phyloP scores from a whole-genome alignment of 1,139 yeast species.

The Pichia sorboxylosa region DNA sequence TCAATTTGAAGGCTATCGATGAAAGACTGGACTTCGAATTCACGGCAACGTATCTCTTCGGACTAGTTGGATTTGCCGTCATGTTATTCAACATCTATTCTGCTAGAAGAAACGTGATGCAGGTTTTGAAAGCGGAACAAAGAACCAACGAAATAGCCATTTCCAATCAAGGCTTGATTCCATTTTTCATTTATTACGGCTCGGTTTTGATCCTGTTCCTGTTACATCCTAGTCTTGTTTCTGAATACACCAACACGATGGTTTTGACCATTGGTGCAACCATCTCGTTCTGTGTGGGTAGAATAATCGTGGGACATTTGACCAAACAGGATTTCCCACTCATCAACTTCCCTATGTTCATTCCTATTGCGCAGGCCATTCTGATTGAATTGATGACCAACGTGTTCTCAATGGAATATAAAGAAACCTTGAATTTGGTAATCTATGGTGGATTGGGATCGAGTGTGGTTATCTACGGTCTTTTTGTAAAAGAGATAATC shows the following conservation, averaged over 20 bases:
- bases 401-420: constrained; percentile 30
- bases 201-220: constrained; percentile 35
- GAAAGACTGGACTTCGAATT: constrained; percentile 15
- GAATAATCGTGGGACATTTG: constrained; percentile 80
- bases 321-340: constrained; percentile 70
- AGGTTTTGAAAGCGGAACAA: constrained; percentile 32
- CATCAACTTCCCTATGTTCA: constrained; percentile 54
- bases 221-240: constrained; percentile 26
- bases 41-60: constrained; percentile 26
- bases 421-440: constrained; percentile 33
- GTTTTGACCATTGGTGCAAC: constrained; percentile 61
- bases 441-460: constrained; percentile 70
- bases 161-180: constrained; percentile 58
- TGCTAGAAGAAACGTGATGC: constrained; percentile 61
- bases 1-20: constrained; percentile 25
- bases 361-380: constrained; percentile 49
- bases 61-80: constrained; percentile 39
- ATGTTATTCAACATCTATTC: constrained; percentile 60
- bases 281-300: constrained; percentile 77
- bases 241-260: constrained; percentile 49
- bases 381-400: constrained; percentile 30
- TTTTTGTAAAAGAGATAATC: constrained; percentile 74
- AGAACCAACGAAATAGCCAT: constrained; percentile 14
- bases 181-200: constrained; percentile 57
- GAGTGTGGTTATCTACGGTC: constrained; percentile 62